A percentile compares a stretch with the other conserved stretches of the same genome.
phyloP scores from a whole-genome alignment of 192 early-diverging fungal species.

The Neocallimastix lanati region DNA sequence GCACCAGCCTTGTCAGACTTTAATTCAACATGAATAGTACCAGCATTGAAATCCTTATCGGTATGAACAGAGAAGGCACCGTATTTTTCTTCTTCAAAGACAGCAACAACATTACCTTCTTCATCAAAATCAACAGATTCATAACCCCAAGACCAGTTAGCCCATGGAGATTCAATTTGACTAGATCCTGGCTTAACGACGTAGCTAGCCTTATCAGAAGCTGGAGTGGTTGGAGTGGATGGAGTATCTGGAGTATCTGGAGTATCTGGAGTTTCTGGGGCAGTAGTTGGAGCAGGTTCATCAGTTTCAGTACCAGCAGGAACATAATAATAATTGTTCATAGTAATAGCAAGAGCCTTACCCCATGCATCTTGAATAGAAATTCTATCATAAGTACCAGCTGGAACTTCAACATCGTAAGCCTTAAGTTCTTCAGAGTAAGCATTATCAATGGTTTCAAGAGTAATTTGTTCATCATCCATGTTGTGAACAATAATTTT shows the following conservation, averaged over 20 bases:
- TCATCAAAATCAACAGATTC: background rate
- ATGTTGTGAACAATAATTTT: too few species aligned
- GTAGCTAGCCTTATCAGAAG: background rate
- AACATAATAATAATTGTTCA: too few species aligned
- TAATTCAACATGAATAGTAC: background rate
- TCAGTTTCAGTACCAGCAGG: too few species aligned
- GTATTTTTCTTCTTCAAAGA: background rate
- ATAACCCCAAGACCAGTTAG: background rate
- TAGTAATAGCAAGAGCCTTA: too few species aligned
- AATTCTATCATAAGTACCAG: too few species aligned
- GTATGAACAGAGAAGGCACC: background rate
- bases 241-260: background rate
- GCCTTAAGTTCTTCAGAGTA: too few species aligned
- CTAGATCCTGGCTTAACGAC: background rate
- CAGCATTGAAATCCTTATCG: background rate
- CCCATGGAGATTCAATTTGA: background rate
- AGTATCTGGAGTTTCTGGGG: background rate
- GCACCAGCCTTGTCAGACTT: background rate
- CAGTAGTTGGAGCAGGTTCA: background rate
- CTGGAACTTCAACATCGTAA: too few species aligned
- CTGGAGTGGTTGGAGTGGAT: too few species aligned
- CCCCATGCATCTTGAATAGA: too few species aligned
- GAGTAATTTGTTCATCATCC: too few species aligned
- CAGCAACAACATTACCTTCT: background rate
- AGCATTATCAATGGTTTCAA: too few species aligned